These are phyloP conservation scores for Colletotrichum neosansevieriae DNA, from an alignment of 2,329 filamentous ascomycete species.

Conservation along the genomic window DNA sequence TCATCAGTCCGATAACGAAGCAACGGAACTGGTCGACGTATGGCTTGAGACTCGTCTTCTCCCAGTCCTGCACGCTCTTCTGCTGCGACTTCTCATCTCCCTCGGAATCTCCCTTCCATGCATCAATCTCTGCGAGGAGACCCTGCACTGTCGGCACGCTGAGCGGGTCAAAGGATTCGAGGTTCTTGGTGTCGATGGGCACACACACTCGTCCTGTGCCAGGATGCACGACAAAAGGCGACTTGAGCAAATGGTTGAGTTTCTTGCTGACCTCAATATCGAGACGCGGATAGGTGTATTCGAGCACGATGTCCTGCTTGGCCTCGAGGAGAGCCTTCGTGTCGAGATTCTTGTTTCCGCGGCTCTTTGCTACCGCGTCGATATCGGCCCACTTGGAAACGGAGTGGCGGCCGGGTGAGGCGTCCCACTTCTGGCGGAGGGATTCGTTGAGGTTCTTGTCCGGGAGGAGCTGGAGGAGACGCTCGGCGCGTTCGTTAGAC, in stretches of 20 bases:
- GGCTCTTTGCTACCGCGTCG: constrained; percentile 83
- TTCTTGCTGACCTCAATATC: constrained; percentile 99
- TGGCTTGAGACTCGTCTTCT: constrained; percentile 94
- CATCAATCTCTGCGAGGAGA: constrained; percentile 86
- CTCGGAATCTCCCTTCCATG: constrained; percentile 70
- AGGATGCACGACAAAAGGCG: constrained; percentile 95
- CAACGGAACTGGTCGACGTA: constrained; percentile 90
- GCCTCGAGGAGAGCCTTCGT: constrained; percentile 81
- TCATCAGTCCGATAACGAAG: constrained; percentile 83
- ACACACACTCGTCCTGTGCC: constrained; percentile 96
- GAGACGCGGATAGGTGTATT: constrained; percentile 97
- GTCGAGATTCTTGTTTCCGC: constrained; percentile 79
- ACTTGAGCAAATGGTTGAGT: constrained; percentile 97
- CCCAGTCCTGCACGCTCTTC: constrained; percentile 80
- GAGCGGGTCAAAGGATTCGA: constrained; percentile 89
- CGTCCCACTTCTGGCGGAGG: constrained; percentile 91
- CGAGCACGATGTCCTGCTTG: constrained; percentile 95
- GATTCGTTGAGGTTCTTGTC: constrained; percentile 82
- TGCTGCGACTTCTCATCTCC: constrained; percentile 46
- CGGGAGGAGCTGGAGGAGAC: constrained; percentile 86
- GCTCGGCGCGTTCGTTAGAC: constrained; percentile 75
- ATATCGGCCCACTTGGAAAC: constrained; percentile 94
- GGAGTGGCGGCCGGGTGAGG: constrained; percentile 81
- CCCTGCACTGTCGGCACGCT: constrained; percentile 89
- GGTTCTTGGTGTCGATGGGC: constrained; percentile 81